These are phyloP conservation scores for Cucumis variabilis DNA, from an alignment of 331 rosid genomes.

Conservation along the genomic window DNA sequence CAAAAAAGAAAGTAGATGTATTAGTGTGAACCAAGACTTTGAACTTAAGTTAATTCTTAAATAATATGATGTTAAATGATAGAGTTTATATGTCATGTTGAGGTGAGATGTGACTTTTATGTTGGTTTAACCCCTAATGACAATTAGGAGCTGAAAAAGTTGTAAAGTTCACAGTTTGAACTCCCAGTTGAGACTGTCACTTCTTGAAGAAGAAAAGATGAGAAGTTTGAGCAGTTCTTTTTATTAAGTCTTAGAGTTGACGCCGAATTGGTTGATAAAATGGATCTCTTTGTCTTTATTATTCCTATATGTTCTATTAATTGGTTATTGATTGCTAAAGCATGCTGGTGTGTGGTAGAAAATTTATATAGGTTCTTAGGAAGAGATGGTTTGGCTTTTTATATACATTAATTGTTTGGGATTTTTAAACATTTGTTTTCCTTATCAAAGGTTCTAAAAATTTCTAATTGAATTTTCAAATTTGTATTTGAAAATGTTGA, in stretches of 20 bases:
- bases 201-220: neutral
- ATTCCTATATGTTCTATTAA: neutral
- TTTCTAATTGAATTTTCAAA: no score
- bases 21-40: neutral
- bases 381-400: neutral
- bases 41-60: no score
- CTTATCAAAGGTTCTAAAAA: no score
- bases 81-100: constrained; percentile 20
- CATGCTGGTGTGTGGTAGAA: neutral
- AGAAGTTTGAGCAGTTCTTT: neutral
- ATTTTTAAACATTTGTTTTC: no score
- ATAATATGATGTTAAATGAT: no score
- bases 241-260: neutral
- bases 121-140: constrained; percentile 1
- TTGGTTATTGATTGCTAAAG: neutral
- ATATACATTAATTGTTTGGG: no score
- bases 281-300: neutral
- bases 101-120: neutral
- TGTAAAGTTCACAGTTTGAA: neutral
- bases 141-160: neutral
- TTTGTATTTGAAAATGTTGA: no score
- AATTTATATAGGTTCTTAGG: neutral
- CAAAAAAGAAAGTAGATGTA: no score
- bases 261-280: neutral
- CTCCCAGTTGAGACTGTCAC: neutral